Evolutionary conservation across 768 basidiomycete species (phyloP).

Genomic region (Leccinum uliginosum): DNA sequence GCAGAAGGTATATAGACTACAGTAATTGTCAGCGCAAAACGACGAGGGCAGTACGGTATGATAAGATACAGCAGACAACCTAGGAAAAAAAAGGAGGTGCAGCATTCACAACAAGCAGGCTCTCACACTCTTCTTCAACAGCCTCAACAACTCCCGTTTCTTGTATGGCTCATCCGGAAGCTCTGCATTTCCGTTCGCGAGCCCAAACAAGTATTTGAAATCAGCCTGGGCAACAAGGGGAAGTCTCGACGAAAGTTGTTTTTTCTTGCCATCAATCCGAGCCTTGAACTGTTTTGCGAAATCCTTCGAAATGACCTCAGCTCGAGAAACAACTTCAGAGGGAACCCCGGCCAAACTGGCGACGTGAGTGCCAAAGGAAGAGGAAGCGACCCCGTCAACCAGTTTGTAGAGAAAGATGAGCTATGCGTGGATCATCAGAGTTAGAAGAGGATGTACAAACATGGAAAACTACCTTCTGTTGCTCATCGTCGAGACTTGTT

Average conservation of each 20-base stretch:
- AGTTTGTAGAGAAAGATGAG: slow-evolving; percentile 95
- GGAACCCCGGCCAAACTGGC: slow-evolving; percentile 95
- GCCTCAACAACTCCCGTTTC: slow-evolving; percentile 47
- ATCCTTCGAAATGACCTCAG: slow-evolving; percentile 80
- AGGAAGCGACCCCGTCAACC: slow-evolving; percentile 78
- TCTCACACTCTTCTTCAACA: slow-evolving; percentile 45
- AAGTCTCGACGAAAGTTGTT: slow-evolving; percentile 50
- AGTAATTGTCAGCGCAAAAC: neutral
- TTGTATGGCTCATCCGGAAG: slow-evolving; percentile 53
- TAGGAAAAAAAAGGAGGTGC: neutral
- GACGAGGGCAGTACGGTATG: slow-evolving; percentile 1
- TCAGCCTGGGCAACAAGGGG: slow-evolving; percentile 86
- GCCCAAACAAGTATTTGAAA: slow-evolving; percentile 71
- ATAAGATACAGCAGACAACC: slow-evolving; percentile 15
- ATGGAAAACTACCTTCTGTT: slow-evolving; percentile 60
- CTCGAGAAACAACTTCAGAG: slow-evolving; percentile 76
- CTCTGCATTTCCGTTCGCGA: slow-evolving; percentile 50
- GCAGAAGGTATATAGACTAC: slow-evolving; percentile 5
- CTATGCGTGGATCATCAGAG: slow-evolving; percentile 33
- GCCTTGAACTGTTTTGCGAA: slow-evolving; percentile 88
- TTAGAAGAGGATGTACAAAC: neutral
- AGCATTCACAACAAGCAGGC: slow-evolving; percentile 21
- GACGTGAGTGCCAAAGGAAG: slow-evolving; percentile 92
- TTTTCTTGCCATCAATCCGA: slow-evolving; percentile 58
- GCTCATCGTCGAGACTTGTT: slow-evolving; percentile 89